Conservation (phyloP, 129 eudicot species). For the Apium graveolens region DNA sequence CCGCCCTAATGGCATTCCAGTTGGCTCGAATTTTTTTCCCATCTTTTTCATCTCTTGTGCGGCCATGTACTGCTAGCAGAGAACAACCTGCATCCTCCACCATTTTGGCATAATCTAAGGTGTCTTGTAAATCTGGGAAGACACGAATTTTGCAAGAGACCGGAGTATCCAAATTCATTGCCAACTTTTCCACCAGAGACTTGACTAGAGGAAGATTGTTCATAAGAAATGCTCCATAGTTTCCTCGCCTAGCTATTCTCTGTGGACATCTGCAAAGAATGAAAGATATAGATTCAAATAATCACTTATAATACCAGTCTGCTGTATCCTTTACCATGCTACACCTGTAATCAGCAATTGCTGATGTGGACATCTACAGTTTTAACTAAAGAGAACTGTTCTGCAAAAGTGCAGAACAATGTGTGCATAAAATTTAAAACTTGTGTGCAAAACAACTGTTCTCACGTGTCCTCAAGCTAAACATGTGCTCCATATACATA, state of each 20-base stretch:
- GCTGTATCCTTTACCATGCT: not conserved
- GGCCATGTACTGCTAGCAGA: constrained; percentile 86
- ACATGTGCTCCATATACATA: too few relatives aligned
- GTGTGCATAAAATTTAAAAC: too few relatives aligned
- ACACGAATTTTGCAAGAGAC: constrained; percentile 89
- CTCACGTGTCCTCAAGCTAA: too few relatives aligned
- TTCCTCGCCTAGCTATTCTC: constrained; percentile 72
- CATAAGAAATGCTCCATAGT: constrained; percentile 96
- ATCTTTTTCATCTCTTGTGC: constrained; percentile 84
- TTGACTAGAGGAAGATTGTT: constrained; percentile 79
- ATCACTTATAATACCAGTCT: not conserved
- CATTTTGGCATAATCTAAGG: constrained; percentile 77
- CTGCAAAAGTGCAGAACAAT: too few relatives aligned
- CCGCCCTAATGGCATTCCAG: constrained; percentile 75
- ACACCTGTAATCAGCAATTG: too few relatives aligned
- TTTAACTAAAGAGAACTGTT: too few relatives aligned
- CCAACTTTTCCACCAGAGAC: constrained; percentile 70
- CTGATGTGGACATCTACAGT: too few relatives aligned
- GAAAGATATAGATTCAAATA: not conserved
- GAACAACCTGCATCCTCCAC: constrained; percentile 90
- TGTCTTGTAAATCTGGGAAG: constrained; percentile 68
- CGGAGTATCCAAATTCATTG: constrained; percentile 59
- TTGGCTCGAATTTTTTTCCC: constrained; percentile 59
- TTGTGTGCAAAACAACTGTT: too few relatives aligned
- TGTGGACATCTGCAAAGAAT: constrained; percentile 69